phyloP scores from a whole-genome alignment of 2,329 filamentous ascomycete genomes.

The Periglandula ipomoeae region DNA sequence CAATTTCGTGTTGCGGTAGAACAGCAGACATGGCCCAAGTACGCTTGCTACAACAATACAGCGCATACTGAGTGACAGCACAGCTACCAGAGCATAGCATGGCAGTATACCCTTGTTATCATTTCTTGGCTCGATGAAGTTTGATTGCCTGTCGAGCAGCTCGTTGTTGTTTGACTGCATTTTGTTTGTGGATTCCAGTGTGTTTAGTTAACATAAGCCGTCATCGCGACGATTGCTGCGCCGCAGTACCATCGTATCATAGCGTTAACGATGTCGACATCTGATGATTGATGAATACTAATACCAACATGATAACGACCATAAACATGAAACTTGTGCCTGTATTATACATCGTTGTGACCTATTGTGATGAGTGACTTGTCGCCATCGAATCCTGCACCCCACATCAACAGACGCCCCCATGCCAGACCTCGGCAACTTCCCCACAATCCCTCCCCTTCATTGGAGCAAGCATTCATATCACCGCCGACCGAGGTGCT shows the following conservation, averaged over 20 bases:
- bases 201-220: not conserved
- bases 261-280: not conserved
- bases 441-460: slow-evolving; percentile 1
- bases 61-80: not conserved
- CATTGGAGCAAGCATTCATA: too few relatives aligned
- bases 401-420: not conserved
- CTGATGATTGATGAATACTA: not conserved
- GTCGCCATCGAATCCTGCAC: too few relatives aligned
- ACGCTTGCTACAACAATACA: not conserved
- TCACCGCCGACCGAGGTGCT: not conserved
- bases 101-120: not conserved
- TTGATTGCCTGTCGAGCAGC: not conserved
- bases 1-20: not conserved
- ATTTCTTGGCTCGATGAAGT: not conserved
- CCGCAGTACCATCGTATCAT: not conserved
- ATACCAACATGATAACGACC: too few relatives aligned
- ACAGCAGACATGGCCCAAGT: not conserved
- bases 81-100: not conserved
- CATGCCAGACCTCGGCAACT: slow-evolving; percentile 2
- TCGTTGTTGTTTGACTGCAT: not conserved
- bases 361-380: too few relatives aligned
- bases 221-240: not conserved
- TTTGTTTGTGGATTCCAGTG: not conserved
- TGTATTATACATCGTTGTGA: too few relatives aligned
- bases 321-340: too few relatives aligned